Evolutionary conservation across 148 eudicot species (phyloP), one percentile per base, ranked within the genome.

Genomic region (Rhododendron ferrugineum): DNA sequence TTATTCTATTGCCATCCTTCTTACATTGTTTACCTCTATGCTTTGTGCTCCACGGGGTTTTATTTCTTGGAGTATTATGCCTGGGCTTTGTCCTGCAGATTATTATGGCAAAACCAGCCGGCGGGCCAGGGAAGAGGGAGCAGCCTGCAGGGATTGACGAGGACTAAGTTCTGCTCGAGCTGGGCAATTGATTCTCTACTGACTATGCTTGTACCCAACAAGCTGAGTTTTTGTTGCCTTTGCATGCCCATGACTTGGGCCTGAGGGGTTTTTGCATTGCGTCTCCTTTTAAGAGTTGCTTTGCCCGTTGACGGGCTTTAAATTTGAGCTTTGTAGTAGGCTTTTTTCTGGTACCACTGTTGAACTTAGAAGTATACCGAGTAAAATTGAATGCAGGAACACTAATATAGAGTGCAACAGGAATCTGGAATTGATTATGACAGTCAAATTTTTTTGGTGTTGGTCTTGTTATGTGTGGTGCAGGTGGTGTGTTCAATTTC

Each of bases 91-190:
- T 78, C 46, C 20, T 89, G 88, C 92, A 96, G 99, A 95, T 96
- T 86, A 96, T 96, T 73, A 94, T 96, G 99, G 90, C 99, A 70
- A 96, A 96, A 88, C 98, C 93, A 83, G 99, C 99, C n/a, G 99
- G 99, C 73, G 99, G 99, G 15, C 98, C 99, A 5, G 75, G 37
- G 2, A 90, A 89, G 90, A 90, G 91, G 86, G 91, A 90, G 32
- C 86, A 84, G 52, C 91, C 93, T 47, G 99, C 92, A 42, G 98
- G 88, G 80, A 94, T 92, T 94, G 98, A 96, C 3, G 97, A 96
- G 86, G 99, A 96, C 86, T 95, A 81, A 47, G 78, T 75, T 66
- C 11, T 86, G 40, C 8, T 30, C 13, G 76, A 80, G 28, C 18
- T 16, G 52, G 73, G 23, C 73, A 22, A 81, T 50, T 34, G 60